These are phyloP conservation scores for Lyophyllum shimeji DNA, from an alignment of 768 basidiomycete species.

Conservation along the genomic window DNA sequence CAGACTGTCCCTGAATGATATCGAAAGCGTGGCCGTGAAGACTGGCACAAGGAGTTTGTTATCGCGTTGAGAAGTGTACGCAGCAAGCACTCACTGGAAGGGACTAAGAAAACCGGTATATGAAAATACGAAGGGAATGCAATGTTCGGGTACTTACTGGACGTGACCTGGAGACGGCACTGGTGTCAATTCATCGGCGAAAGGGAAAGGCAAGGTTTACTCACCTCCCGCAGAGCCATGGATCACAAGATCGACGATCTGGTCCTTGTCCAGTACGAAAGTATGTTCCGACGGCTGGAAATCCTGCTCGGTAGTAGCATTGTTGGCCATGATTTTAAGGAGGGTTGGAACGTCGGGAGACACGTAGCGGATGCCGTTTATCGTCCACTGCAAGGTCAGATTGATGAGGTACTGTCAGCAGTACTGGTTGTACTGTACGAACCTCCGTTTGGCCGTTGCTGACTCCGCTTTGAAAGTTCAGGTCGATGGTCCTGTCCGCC, in stretches of 20 bases:
- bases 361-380: conserved; percentile 20
- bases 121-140: conserved; percentile 32
- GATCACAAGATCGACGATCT: conserved; percentile 23
- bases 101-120: conserved; percentile 25
- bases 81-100: not conserved
- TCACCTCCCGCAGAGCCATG: conserved; percentile 23
- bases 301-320: conserved; percentile 9
- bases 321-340: conserved; percentile 22
- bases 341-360: conserved; percentile 22
- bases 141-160: not conserved
- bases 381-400: conserved; percentile 6
- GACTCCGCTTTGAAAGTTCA: conserved; percentile 25
- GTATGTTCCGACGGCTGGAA: conserved; percentile 22
- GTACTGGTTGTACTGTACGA: not conserved
- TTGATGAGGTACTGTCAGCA: not conserved
- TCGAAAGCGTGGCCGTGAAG: conserved; percentile 29
- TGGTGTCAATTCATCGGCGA: not conserved
- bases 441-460: conserved; percentile 31
- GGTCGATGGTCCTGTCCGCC: conserved; percentile 16
- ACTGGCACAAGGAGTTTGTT: not conserved
- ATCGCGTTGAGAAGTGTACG: not conserved
- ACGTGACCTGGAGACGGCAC: not conserved
- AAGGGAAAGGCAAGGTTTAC: conserved; percentile 1
- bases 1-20: conserved; percentile 18
- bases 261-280: conserved; percentile 15